Evolutionary conservation across 2,329 filamentous ascomycete genomes (phyloP), one percentile per base, ranked within the genome.

Genomic region (Macroventuria anomochaeta): DNA sequence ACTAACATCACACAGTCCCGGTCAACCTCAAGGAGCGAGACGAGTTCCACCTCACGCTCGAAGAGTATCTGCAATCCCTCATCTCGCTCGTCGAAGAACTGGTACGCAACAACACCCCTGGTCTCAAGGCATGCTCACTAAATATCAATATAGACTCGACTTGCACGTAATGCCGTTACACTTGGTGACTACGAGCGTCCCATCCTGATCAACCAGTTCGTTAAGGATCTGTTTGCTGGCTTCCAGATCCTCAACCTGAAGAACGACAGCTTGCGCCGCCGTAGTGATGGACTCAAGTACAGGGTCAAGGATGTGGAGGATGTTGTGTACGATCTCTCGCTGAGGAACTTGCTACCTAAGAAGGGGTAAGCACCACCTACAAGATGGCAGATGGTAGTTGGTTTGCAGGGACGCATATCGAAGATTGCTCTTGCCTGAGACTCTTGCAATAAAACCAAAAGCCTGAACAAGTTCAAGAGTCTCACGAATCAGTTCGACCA

Each of bases 171-270:
- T 77, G 89, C 91, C 5, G 95, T 99, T 61, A 96, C 93, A 0
- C 81, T 96, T 31, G 92, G 92, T 53, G 93, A 99, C 76, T 92
- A 93, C 67, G 82, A 85, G 53, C 85, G 95, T 55, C 95, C 95
- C 15, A 82, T 96, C 48, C 87, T 90, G 72, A 97, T 97, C 75
- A 91, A 89, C 73, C 84, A 86, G 60, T 97, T 97, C 73, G 87
- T 97, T 79, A 97, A 97, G 79, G 93, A 97, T 71, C 78, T 99
- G 31, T 93, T 96, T 67, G 91, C 93, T 2, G 95, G 93, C 13
- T 99, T 99, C 78, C 95, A 97, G 82, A 85, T 97, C 63, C 84
- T 99, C 63, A 99, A 99, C 74, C 81, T 99, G 64, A 97, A 97
- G 83, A 99, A 99, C 69, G 95, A 99, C 74, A 87, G 87, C 18